Evolutionary conservation across 139 green algal species (phyloP), one percentile per base, ranked within the genome.

Genomic region (Auxenochlorella pyrenoidosa): DNA sequence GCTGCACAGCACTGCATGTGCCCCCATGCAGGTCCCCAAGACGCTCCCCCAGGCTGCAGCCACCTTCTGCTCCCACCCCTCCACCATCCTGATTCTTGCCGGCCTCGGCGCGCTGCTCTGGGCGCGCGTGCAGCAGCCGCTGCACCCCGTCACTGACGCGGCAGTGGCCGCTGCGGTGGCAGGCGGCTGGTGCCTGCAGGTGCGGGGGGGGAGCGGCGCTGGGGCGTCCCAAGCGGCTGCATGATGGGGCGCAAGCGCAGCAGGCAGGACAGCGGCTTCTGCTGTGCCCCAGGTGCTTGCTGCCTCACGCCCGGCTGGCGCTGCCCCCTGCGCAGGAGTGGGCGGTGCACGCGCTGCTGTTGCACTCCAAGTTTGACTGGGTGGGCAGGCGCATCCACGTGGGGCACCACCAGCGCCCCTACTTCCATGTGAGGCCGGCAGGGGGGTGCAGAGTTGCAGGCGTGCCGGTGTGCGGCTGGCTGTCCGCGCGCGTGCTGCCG

Each of bases 331-430:
- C 38, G 63, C 80, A 85, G 80, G 80, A 85, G 80, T 85, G 80
- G 80, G 60, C 28, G 60, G 43, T 85, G 59, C 80, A 85, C 32
- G 60, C 59, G 24, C 43, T 60, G 60, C 80, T 85, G 80, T 63
- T 85, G 80, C 80, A 85, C 80, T 63, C 60, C 40, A 30, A 18
- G 13, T 76, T 77, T 43, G 80, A 85, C 80, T 85, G 80, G 80
- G 19, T 76, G 59, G 80, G 80, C 38, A 30, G 63, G 28, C 80
- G 80, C 38, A 85, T 85, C 18, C 80, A 85, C 32, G 63, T 77
- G 40, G 80, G 80, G 1, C 80, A 85, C 80, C 80, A 85, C 80
- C 63, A 76, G 63, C 80, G 80, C 10, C 80, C 80, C 3, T 85
- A 85, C 63, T 85, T 85, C 63, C 80, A 85, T n/a, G 80, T 85